A percentile compares a stretch with the other conserved stretches of the same genome.
Conservation (phyloP, 495 filamentous ascomycete genomes). For the Aspergillus asperescens region DNA sequence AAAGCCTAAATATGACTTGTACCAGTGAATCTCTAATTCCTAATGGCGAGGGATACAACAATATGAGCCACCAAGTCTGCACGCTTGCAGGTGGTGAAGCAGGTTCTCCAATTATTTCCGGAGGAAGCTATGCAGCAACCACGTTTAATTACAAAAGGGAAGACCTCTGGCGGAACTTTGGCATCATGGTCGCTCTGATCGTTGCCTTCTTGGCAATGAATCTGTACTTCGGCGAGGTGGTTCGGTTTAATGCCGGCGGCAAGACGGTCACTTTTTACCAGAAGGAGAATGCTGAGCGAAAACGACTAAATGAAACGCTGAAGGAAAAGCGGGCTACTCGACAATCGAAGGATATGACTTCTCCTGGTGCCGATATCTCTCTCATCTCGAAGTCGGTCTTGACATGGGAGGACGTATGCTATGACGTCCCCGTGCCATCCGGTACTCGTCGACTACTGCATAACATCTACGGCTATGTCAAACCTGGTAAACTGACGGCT, state of each 20-base stretch:
- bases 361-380: conserved; percentile 50
- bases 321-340: conserved; percentile 50
- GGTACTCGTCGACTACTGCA: conserved; percentile 66
- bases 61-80: conserved; percentile 68
- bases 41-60: conserved; percentile 54
- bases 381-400: conserved; percentile 56
- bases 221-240: conserved; percentile 66
- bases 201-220: conserved; percentile 63
- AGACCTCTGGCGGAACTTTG: conserved; percentile 72
- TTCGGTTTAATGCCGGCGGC: conserved; percentile 72
- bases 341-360: conserved; percentile 44
- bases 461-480: conserved; percentile 70
- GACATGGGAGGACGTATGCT: conserved; percentile 50
- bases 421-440: conserved; percentile 64
- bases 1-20: conserved; percentile 56
- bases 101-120: conserved; percentile 54
- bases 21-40: conserved; percentile 60
- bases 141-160: conserved; percentile 56
- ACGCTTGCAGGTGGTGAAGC: conserved; percentile 64
- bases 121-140: conserved; percentile 55
- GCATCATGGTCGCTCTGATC: conserved; percentile 65
- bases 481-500: conserved; percentile 72
- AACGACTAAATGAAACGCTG: conserved; percentile 61
- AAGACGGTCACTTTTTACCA: conserved; percentile 69
- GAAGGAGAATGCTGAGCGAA: conserved; percentile 65